These are phyloP conservation scores for Scortechinia acanthostroma DNA, from an alignment of 2,329 filamentous ascomycete species.

Conservation along the genomic window DNA sequence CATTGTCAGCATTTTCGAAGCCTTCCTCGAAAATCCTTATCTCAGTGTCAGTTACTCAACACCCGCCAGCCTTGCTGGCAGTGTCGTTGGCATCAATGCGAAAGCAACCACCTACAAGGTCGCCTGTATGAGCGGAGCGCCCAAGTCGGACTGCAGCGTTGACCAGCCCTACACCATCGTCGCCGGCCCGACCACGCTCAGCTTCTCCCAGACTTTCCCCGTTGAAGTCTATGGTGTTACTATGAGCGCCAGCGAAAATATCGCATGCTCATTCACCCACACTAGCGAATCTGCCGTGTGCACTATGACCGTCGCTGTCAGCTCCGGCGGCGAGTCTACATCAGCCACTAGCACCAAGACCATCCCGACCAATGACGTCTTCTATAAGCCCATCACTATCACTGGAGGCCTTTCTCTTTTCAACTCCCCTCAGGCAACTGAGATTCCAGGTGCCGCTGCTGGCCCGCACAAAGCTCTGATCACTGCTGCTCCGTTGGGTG, in stretches of 20 bases:
- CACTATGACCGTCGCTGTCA: neutral
- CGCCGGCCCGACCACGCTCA: constrained; percentile 11
- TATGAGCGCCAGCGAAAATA: too few relatives aligned
- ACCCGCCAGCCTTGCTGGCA: constrained; percentile 11
- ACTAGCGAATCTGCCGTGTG: neutral
- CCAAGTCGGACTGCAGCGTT: constrained; percentile 12
- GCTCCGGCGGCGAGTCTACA: neutral
- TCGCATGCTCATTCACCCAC: constrained; percentile 1
- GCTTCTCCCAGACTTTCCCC: too few relatives aligned
- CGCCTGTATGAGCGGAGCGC: constrained; percentile 10
- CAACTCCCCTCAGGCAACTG: constrained; percentile 9
- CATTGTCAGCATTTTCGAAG: too few relatives aligned
- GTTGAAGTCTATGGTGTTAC: constrained; percentile 11
- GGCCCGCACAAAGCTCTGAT: constrained; percentile 8
- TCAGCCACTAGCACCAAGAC: neutral
- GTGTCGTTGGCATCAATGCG: constrained; percentile 11
- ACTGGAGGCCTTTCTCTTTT: constrained; percentile 11
- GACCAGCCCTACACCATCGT: constrained; percentile 11
- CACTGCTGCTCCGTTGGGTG: constrained; percentile 13
- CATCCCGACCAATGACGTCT: neutral
- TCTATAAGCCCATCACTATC: constrained; percentile 8
- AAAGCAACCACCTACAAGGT: constrained; percentile 12
- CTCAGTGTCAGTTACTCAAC: too few relatives aligned
- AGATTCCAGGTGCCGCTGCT: constrained; percentile 9
- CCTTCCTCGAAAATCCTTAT: too few relatives aligned